phyloP scores from a whole-genome alignment of 2,329 filamentous ascomycete genomes.

The Bipolaris oryzae region DNA sequence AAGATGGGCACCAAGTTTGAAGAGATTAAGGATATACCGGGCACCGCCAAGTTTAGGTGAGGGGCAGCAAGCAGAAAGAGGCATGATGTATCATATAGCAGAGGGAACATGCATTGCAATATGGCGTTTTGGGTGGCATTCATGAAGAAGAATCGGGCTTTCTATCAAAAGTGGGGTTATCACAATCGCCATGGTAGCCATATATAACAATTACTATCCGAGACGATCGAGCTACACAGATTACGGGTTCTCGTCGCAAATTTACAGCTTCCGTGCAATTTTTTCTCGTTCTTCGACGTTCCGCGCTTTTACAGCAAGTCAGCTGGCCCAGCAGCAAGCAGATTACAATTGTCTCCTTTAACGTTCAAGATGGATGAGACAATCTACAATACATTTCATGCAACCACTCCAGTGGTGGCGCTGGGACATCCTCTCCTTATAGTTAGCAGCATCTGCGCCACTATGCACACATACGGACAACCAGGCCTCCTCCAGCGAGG shows the following conservation, averaged over 20 bases:
- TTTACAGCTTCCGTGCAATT: not conserved
- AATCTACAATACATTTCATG: too few species aligned
- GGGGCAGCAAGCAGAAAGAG: not conserved
- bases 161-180: not conserved
- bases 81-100: not conserved
- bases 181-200: not conserved
- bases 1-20: slow-evolving; percentile 76
- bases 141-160: not conserved
- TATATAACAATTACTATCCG: not conserved
- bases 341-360: too few species aligned
- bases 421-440: not conserved
- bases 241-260: not conserved
- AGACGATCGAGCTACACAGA: not conserved
- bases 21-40: slow-evolving; percentile 64
- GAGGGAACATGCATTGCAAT: slow-evolving; percentile 1
- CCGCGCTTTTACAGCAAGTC: not conserved
- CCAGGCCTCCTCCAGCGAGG: not conserved
- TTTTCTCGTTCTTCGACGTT: not conserved
- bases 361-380: too few species aligned
- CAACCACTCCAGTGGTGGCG: not conserved
- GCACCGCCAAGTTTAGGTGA: slow-evolving; percentile 57
- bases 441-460: not conserved
- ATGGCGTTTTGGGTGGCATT: slow-evolving; percentile 1
- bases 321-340: not conserved
- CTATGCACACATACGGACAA: not conserved